A percentile compares a stretch with the other conserved stretches of the same genome.
Evolutionary conservation across 768 basidiomycete species (phyloP).

Genomic region (Phaffia tasmanica): DNA sequence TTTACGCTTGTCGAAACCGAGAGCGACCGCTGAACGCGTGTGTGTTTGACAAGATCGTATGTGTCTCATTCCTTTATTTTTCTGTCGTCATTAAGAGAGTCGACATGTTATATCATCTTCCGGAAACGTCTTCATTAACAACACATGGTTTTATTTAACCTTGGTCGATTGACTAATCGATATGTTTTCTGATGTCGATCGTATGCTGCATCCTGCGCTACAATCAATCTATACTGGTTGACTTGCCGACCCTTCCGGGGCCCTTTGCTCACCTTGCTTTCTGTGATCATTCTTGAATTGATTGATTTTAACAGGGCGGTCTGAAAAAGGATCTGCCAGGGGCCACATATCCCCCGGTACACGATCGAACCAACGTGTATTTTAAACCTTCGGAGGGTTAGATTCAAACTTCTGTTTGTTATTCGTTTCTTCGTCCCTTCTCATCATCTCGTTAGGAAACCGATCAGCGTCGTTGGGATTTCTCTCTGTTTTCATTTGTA

Average conservation of each 20-base stretch:
- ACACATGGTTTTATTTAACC: background rate
- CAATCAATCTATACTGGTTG: background rate
- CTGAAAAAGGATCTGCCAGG: conserved; percentile 10
- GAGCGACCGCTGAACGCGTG: conserved; percentile 83
- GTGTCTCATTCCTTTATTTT: conserved; percentile 35
- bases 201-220: too few species aligned
- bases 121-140: too few species aligned
- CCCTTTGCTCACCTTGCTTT: background rate
- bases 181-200: background rate
- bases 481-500: too few species aligned
- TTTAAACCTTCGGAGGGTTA: background rate
- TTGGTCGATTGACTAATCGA: background rate
- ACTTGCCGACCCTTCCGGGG: background rate
- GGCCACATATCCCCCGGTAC: conserved; percentile 4
- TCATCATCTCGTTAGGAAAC: too few species aligned
- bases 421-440: background rate
- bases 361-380: conserved; percentile 5
- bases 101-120: too few species aligned
- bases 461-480: too few species aligned
- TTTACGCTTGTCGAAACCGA: conserved; percentile 73
- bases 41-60: conserved; percentile 89
- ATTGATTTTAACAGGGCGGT: background rate
- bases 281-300: too few species aligned
- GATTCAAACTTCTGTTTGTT: too few species aligned
- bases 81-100: too few species aligned